Conservation (phyloP, 2,329 filamentous ascomycete genomes). For the Botrytis elliptica region DNA sequence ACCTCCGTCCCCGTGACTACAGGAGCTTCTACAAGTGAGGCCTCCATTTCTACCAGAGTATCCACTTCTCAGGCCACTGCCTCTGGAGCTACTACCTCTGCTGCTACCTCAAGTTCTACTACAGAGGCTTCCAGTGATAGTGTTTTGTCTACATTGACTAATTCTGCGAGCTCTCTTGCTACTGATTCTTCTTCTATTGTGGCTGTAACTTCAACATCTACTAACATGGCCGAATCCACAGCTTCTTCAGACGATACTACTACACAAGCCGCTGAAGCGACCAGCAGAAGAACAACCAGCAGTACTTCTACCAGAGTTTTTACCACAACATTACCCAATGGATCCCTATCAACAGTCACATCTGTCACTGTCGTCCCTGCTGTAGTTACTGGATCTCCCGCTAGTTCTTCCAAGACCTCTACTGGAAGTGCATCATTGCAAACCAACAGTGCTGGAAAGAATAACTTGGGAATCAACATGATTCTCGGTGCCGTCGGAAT, state of each 20-base stretch:
- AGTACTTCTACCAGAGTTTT: slow-evolving; percentile 27
- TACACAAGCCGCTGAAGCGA: slow-evolving; percentile 19
- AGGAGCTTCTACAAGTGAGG: slow-evolving; percentile 21
- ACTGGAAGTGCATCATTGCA: slow-evolving; percentile 32
- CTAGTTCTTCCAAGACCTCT: slow-evolving; percentile 18
- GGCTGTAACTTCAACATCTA: slow-evolving; percentile 24
- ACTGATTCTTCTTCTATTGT: slow-evolving; percentile 17
- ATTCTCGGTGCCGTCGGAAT: slow-evolving; percentile 32
- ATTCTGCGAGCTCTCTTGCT: slow-evolving; percentile 24
- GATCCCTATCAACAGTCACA: slow-evolving; percentile 32
- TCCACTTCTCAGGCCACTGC: slow-evolving; percentile 22
- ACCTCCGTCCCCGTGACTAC: not conserved
- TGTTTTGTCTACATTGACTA: slow-evolving; percentile 20
- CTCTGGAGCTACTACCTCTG: slow-evolving; percentile 23
- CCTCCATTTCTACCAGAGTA: slow-evolving; percentile 5
- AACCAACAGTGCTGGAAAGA: slow-evolving; percentile 28
- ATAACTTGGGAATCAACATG: slow-evolving; percentile 26
- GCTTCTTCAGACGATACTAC: slow-evolving; percentile 24
- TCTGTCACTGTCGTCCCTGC: slow-evolving; percentile 34
- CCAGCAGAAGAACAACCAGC: slow-evolving; percentile 20
- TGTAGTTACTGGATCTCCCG: slow-evolving; percentile 25
- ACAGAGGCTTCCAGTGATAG: slow-evolving; percentile 29
- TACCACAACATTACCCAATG: slow-evolving; percentile 34
- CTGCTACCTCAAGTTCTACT: slow-evolving; percentile 23
- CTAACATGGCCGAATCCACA: slow-evolving; percentile 18